Conservation (phyloP, 805 yeast genomes). For the Saturnispora quitensis region DNA sequence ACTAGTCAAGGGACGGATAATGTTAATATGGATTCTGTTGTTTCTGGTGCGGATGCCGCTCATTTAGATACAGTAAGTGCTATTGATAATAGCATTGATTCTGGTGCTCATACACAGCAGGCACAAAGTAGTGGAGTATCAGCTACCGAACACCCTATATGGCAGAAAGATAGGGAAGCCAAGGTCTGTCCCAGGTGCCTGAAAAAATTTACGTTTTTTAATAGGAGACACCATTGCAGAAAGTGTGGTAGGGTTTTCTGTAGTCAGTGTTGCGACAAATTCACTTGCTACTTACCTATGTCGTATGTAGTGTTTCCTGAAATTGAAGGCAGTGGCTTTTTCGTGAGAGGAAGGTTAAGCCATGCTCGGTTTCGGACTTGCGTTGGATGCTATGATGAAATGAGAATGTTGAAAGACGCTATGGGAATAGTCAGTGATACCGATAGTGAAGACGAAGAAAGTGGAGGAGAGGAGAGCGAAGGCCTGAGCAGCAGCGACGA, state of each 20-base stretch:
- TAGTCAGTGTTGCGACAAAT: conserved; percentile 50
- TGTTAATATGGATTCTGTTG: not conserved
- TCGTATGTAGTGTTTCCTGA: conserved; percentile 44
- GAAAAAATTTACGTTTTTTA: conserved; percentile 45
- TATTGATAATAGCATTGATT: not conserved
- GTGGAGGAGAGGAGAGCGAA: not conserved
- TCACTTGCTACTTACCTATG: conserved; percentile 46
- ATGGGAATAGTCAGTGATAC: conserved; percentile 19
- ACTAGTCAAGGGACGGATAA: not conserved
- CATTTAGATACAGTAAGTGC: not conserved
- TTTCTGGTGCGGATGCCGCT: not conserved
- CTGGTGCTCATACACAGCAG: not conserved
- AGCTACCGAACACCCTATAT: conserved; percentile 30
- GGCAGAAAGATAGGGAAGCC: conserved; percentile 66
- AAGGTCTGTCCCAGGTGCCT: conserved; percentile 47
- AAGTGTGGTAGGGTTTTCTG: conserved; percentile 76
- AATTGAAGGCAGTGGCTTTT: conserved; percentile 9
- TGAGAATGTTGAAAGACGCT: conserved; percentile 40
- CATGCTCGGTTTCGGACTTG: conserved; percentile 65
- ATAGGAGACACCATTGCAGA: conserved; percentile 77
- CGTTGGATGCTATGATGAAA: conserved; percentile 58
- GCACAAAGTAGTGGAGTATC: not conserved
- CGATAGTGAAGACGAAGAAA: not conserved
- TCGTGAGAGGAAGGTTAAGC: conserved; percentile 24
- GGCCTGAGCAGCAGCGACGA: conserved; percentile 1